Conservation (phyloP, 345 rosid species). For the Aurinia saxatilis region DNA sequence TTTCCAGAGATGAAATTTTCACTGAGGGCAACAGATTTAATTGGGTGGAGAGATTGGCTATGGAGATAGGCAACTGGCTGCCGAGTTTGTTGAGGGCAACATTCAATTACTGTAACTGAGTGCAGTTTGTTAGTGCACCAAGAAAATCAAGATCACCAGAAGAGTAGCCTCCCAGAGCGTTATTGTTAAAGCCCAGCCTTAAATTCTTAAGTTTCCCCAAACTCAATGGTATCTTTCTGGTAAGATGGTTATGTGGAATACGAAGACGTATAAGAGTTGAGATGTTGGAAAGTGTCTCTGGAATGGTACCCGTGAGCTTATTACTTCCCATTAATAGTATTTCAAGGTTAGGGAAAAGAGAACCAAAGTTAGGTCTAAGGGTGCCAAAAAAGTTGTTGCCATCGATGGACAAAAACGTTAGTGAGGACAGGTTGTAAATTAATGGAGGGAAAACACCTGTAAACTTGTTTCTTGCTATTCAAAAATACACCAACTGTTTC, state of each 20-base stretch:
- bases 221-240: constrained; percentile 14
- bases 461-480: constrained; percentile 19
- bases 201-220: constrained; percentile 15
- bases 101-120: too few species aligned
- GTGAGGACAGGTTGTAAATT: constrained; percentile 14
- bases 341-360: constrained; percentile 23
- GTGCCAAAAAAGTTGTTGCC: constrained; percentile 15
- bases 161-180: too few species aligned
- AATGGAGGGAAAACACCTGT: constrained; percentile 20
- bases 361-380: constrained; percentile 17
- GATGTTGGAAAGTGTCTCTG: constrained; percentile 12
- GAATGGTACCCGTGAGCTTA: constrained; percentile 12
- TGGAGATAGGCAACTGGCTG: too few species aligned
- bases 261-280: constrained; percentile 2
- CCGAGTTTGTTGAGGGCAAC: too few species aligned
- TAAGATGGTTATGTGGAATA: neutral
- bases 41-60: too few species aligned
- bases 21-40: too few species aligned
- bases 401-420: constrained; percentile 14
- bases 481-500: constrained; percentile 14
- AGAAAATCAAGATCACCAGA: too few species aligned
- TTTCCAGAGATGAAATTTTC: too few species aligned
- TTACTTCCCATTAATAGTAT: constrained; percentile 14
- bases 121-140: too few species aligned
- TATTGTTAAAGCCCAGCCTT: too few species aligned